A percentile compares a stretch with the other conserved stretches of the same genome.
phyloP scores from a whole-genome alignment of 371 early-diverging fungal genomes.

The Circinella umbellata region DNA sequence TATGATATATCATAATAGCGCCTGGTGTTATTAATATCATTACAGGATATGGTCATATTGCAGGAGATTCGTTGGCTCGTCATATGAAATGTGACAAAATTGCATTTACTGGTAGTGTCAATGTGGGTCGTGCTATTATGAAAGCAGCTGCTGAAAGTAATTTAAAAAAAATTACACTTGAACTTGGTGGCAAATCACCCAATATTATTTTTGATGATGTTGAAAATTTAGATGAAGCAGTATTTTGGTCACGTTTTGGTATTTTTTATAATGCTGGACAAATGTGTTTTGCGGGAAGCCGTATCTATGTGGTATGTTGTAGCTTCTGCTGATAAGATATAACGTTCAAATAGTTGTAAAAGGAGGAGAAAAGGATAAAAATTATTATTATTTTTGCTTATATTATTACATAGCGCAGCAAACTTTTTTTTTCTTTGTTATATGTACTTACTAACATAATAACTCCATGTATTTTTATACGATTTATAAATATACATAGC shows the following conservation, averaged over 20 bases:
- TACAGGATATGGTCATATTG: constrained; percentile 45
- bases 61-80: constrained; percentile 36
- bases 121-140: constrained; percentile 57
- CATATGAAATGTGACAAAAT: constrained; percentile 57
- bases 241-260: constrained; percentile 71
- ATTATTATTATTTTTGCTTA: no score
- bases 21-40: constrained; percentile 80
- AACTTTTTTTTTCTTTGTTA: constrained; percentile 71
- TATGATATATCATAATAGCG: not conserved
- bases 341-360: no score
- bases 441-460: constrained; percentile 23
- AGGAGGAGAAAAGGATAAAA: no score
- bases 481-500: constrained; percentile 22
- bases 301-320: not conserved
- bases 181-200: constrained; percentile 88
- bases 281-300: constrained; percentile 16
- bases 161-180: constrained; percentile 79
- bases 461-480: no score
- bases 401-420: no score
- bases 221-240: constrained; percentile 76
- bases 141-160: constrained; percentile 64
- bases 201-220: constrained; percentile 91
- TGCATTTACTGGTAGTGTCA: constrained; percentile 69
- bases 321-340: not conserved
- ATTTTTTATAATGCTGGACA: constrained; percentile 85